Percentiles rank a stretch among this genome's conserved stretches.
These are phyloP conservation scores for Trichopus zeylanicus DNA, from an alignment of 116 monocot genomes.

Conservation along the genomic window DNA sequence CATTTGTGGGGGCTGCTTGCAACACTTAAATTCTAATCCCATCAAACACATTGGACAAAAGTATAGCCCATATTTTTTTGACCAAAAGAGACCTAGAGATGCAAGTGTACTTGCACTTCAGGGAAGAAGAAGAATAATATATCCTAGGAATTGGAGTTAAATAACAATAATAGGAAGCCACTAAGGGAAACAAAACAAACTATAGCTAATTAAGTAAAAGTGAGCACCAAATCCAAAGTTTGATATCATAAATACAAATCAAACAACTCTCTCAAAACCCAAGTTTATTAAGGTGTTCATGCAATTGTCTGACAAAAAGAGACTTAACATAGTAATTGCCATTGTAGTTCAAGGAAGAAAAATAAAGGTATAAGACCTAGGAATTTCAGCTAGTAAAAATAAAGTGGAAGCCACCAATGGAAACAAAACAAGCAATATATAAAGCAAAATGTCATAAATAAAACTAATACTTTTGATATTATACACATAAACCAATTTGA, in stretches of 20 bases:
- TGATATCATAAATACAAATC: not conserved
- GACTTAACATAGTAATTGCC: no score
- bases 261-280: no score
- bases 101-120: not conserved
- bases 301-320: no score
- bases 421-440: no score
- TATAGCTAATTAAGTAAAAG: not conserved
- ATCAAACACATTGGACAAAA: not conserved
- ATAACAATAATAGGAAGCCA: not conserved
- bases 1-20: not conserved
- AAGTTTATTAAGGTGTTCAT: no score
- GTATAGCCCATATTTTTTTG: slow-evolving; percentile 1
- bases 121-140: not conserved
- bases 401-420: no score
- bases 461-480: not conserved
- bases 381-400: no score
- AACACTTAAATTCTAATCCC: no score
- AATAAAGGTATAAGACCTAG: no score
- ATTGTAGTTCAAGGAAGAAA: no score
- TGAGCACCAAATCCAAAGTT: no score
- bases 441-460: not conserved
- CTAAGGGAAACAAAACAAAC: no score
- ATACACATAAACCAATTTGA: not conserved
- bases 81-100: not conserved
- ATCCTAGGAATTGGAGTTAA: not conserved